These are phyloP conservation scores for Lactifluus subvellereus DNA, from an alignment of 768 basidiomycete genomes.

Conservation along the genomic window DNA sequence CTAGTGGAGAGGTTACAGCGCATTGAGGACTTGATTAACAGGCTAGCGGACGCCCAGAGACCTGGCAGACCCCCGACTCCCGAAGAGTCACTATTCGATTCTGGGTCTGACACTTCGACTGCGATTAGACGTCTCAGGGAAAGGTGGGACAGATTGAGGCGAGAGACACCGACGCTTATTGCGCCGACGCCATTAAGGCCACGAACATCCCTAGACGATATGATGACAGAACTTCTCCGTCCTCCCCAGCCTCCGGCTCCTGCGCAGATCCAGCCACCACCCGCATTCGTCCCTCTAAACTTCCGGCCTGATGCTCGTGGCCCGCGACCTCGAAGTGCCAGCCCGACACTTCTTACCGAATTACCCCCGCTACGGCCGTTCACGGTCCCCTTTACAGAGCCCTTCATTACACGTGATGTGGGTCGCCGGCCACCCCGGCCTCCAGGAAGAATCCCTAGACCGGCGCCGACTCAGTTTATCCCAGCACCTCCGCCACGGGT, in stretches of 20 bases:
- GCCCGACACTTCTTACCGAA: slow-evolving; percentile 33
- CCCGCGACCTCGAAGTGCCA: slow-evolving; percentile 38
- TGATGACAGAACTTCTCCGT: slow-evolving; percentile 56
- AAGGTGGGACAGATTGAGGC: slow-evolving; percentile 27
- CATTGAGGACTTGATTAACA: slow-evolving; percentile 22
- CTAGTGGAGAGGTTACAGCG: slow-evolving; percentile 19
- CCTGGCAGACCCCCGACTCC: slow-evolving; percentile 25
- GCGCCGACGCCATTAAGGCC: slow-evolving; percentile 38
- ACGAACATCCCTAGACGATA: slow-evolving; percentile 52
- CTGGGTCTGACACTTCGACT: slow-evolving; percentile 29
- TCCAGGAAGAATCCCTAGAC: not conserved
- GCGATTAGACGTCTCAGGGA: slow-evolving; percentile 29
- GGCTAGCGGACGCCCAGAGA: slow-evolving; percentile 13
- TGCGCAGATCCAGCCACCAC: slow-evolving; percentile 42
- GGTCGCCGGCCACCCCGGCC: slow-evolving; percentile 7
- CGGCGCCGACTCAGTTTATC: not conserved
- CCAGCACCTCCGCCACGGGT: not conserved
- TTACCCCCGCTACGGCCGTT: slow-evolving; percentile 28
- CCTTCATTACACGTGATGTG: slow-evolving; percentile 15
- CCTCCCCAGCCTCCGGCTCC: slow-evolving; percentile 38
- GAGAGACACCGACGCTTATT: slow-evolving; percentile 37
- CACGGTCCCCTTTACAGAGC: slow-evolving; percentile 16
- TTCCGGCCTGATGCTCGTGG: slow-evolving; percentile 44
- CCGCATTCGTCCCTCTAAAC: slow-evolving; percentile 47
- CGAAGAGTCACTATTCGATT: slow-evolving; percentile 30